Percentiles rank a stretch among this genome's conserved stretches.
Conservation (phyloP, 2,329 filamentous ascomycete species). For the Aspergillus hiratsukae region DNA sequence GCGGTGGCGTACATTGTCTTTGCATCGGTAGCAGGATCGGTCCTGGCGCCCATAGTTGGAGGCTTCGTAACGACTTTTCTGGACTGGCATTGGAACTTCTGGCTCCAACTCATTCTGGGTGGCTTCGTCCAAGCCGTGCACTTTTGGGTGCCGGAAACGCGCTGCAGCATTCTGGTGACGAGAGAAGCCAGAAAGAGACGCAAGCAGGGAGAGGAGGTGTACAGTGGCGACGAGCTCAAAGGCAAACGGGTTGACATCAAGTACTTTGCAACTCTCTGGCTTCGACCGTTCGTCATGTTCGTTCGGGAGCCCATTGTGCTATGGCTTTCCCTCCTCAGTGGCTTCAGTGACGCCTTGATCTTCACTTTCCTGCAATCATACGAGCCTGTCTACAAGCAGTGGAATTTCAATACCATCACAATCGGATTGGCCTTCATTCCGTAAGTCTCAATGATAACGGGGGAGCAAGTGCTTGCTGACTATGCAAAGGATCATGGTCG, state of each 20-base stretch:
- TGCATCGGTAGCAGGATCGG: constrained; percentile 71
- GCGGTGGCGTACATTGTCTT: constrained; percentile 73
- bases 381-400: constrained; percentile 48
- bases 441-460: background rate
- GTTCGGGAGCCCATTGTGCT: constrained; percentile 70
- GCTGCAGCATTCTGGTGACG: constrained; percentile 54
- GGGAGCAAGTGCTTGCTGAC: background rate
- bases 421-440: constrained; percentile 22
- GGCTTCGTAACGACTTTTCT: constrained; percentile 52
- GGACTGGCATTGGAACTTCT: constrained; percentile 59
- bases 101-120: constrained; percentile 58
- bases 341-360: constrained; percentile 70
- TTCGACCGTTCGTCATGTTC: constrained; percentile 68
- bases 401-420: constrained; percentile 16
- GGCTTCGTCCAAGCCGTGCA: constrained; percentile 47
- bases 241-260: constrained; percentile 44
- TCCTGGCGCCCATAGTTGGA: constrained; percentile 54
- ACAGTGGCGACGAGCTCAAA: constrained; percentile 58
- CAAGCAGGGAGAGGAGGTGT: constrained; percentile 54
- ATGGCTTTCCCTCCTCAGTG: constrained; percentile 64
- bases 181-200: constrained; percentile 54
- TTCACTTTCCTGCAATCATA: constrained; percentile 76
- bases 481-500: constrained; percentile 38
- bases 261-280: constrained; percentile 46
- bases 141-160: constrained; percentile 59